Conservation (phyloP, 768 basidiomycete species). For the Lanmaoa pseudosensibilis region DNA sequence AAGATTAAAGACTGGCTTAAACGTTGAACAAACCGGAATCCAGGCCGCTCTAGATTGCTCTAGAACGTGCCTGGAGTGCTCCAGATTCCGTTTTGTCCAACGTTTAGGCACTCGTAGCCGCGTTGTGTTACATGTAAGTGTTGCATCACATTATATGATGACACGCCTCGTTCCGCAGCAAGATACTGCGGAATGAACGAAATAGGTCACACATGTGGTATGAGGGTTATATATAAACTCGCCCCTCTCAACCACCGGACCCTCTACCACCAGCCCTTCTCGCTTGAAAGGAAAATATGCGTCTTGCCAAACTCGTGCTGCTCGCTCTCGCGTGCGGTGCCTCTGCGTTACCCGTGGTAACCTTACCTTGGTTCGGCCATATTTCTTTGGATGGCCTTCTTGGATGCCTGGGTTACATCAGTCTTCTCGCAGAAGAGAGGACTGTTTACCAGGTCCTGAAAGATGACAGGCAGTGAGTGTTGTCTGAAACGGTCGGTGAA, state of each 20-base stretch:
- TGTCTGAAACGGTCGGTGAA: background rate
- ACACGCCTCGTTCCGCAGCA: background rate
- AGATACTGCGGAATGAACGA: slow-evolving; percentile 7
- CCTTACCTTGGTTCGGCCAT: slow-evolving; percentile 27
- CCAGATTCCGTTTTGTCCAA: too few relatives aligned
- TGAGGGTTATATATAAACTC: background rate
- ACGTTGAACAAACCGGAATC: too few relatives aligned
- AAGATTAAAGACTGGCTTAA: too few relatives aligned
- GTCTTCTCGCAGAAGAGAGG: background rate
- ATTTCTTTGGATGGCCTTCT: slow-evolving; percentile 14
- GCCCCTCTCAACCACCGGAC: background rate
- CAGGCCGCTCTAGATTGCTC: too few relatives aligned
- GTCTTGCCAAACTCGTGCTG: background rate
- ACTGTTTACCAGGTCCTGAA: slow-evolving; percentile 16
- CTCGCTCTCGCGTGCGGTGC: slow-evolving; percentile 14
- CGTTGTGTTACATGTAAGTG: too few relatives aligned
- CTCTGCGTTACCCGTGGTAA: slow-evolving; percentile 20
- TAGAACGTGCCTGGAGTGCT: too few relatives aligned
- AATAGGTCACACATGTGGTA: background rate
- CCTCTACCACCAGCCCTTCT: background rate
- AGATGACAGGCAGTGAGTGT: slow-evolving; percentile 10
- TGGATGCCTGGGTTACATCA: slow-evolving; percentile 7
- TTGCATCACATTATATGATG: background rate
- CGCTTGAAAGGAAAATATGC: slow-evolving; percentile 16
- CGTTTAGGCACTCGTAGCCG: too few relatives aligned